phyloP scores from a whole-genome alignment of 2,329 filamentous ascomycete genomes.

The Macrophomina tecta region DNA sequence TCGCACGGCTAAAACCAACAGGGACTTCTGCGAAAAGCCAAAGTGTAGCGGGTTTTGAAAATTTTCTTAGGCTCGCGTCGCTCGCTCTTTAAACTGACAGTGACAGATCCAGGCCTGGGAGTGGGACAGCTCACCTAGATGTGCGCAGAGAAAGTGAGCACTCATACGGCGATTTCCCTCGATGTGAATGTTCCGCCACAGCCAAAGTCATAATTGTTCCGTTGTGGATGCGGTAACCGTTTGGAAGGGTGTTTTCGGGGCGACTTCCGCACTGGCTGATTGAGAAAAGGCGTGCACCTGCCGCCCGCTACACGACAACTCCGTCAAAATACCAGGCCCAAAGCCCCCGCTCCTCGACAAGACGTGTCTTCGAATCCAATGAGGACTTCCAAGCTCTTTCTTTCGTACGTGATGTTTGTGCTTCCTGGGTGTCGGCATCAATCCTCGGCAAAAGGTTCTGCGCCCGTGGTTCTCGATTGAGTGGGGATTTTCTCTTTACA shows the following conservation, averaged over 20 bases:
- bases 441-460: slow-evolving; percentile 23
- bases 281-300: not conserved
- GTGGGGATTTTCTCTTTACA: slow-evolving; percentile 4
- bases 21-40: too few species aligned
- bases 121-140: not conserved
- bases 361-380: not conserved
- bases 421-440: not conserved
- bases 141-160: not conserved
- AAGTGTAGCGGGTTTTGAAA: too few species aligned
- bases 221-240: not conserved
- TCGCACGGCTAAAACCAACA: not conserved
- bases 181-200: too few species aligned
- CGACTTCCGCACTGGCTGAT: not conserved
- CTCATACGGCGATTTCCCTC: not conserved
- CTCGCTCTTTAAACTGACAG: not conserved
- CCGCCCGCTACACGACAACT: not conserved
- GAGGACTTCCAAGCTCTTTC: slow-evolving; percentile 6
- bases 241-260: not conserved
- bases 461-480: slow-evolving; percentile 12
- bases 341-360: not conserved
- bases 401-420: not conserved
- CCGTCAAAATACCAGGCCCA: not conserved
- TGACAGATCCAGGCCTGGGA: not conserved
- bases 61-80: not conserved
- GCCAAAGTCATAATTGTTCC: not conserved